Evolutionary conservation across 2,329 filamentous ascomycete species (phyloP).

Genomic region (Nemania sp.): DNA sequence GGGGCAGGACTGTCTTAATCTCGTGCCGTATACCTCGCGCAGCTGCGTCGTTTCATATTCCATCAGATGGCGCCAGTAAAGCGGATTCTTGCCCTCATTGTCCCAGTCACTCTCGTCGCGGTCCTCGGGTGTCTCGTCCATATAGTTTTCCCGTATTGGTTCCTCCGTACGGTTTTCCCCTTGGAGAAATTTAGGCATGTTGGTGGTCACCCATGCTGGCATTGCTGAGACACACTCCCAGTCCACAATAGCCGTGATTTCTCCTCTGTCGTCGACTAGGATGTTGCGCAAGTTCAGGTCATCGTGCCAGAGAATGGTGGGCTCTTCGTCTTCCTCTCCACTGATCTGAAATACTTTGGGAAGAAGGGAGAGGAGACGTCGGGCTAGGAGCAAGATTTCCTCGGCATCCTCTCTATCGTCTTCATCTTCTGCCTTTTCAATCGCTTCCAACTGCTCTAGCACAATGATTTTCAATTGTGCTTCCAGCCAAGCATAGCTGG

Average conservation of each 20-base stretch:
- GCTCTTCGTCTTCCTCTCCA: not conserved
- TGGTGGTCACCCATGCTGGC: constrained; percentile 6
- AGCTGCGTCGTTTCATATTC: constrained; percentile 13
- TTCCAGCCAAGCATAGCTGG: constrained; percentile 9
- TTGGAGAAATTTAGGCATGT: constrained; percentile 8
- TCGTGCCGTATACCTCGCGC: constrained; percentile 9
- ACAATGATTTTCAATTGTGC: constrained; percentile 4
- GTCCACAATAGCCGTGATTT: constrained; percentile 13
- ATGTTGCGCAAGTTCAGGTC: constrained; percentile 14
- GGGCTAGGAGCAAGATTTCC: not conserved
- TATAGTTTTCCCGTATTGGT: constrained; percentile 3
- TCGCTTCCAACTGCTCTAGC: constrained; percentile 2
- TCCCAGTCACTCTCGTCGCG: not conserved
- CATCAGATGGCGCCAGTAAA: constrained; percentile 12
- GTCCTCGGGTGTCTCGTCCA: constrained; percentile 6
- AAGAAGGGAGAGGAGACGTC: constrained; percentile 7
- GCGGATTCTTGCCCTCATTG: constrained; percentile 10
- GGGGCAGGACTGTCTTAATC: constrained; percentile 3
- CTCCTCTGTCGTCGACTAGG: constrained; percentile 5
- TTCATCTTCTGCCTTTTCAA: constrained; percentile 5
- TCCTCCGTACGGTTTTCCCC: constrained; percentile 1
- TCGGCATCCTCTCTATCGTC: constrained; percentile 13
- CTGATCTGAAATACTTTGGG: constrained; percentile 1
- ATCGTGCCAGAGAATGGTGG: constrained; percentile 9
- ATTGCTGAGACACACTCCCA: constrained; percentile 15